Base-by-base conservation (phyloP, 139 green algal species). In the Astrephomene gubernaculifera region DNA sequence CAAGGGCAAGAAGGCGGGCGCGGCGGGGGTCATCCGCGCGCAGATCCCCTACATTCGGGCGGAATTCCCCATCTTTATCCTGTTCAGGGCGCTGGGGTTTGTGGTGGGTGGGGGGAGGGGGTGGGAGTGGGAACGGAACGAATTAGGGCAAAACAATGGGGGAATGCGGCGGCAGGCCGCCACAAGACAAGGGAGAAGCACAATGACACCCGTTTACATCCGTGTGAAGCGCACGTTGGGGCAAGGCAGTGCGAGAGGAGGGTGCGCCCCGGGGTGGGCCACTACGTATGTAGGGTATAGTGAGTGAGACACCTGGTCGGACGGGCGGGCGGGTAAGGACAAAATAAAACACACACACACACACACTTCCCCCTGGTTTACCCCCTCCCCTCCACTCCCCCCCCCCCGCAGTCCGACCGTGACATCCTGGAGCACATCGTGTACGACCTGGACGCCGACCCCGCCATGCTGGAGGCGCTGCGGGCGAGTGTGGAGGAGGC, bases 381-480 rank as follows among this genome's bases (percentile, higher is more conserved):
- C n/a, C n/a, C n/a, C n/a, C n/a, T n/a, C n/a, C n/a, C n/a, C n/a
- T n/a, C n/a, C n/a, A n/a, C n/a, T n/a, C n/a, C n/a, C n/a, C n/a
- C n/a, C n/a, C n/a, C 22, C 43, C 27, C 25, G 83, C 81, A 95
- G 90, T 88, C 92, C 2, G 96, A 98, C 89, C 87, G 89, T 39
- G 95, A 98, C 82, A 96, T 97, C 78, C 84, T 98, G 85, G 92
- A 97, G 89, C 95, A 98, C 92, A 97, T 98, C 45, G 95, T 97
- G 87, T 97, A 96, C 87, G 92, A 97, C 87, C 95, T 97, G 78
- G 83, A 90, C 2, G 24, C 53, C 36, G 94, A 98, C 89, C 92
- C 90, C 22, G 96, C 94, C 27, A 98, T 99, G 96, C 96, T 99
- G 94, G 97, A 99, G 71, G 93, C 94, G 29, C 92, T 99, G 86